Evolutionary conservation across 352 stramenopile species (phyloP), one percentile per base, ranked within the genome.

Genomic region (Elongisporangium senticosum): DNA sequence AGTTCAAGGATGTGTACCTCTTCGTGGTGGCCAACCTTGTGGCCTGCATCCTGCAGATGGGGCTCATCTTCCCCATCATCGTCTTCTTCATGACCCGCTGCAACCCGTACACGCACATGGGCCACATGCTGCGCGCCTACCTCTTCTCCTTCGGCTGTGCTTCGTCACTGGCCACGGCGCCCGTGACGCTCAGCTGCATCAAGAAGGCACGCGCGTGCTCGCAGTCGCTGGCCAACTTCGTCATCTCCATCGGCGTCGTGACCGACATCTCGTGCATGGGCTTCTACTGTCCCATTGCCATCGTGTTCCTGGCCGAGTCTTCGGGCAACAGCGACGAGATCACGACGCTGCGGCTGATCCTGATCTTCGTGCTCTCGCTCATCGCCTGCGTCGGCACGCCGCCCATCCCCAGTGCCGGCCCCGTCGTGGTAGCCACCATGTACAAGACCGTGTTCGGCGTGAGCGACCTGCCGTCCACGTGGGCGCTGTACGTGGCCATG

Each of bases 51-150:
- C 22, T 81, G 7, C 79, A 90, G 51, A 64, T 83, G 40, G n/a
- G 89, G 23, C 50, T 90, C 23, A 58, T 86, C 17, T 75, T 82
- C 61, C 83, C 83, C 7, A 39, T 71, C 11, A 58, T 93, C n/a
- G 74, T 90, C 33, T 93, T 89, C 58, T 1, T 86, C 22, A 58
- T 81, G 48, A 83, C 81, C 20, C 73, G 76, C 2, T 81, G 68
- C 58, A 90, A 89, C 64, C 83, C 83, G 47, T 93, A 86, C 70
- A 37, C 49, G 6, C 75, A 90, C 75, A 89, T 90, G 75, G 57
- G 62, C 24, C 58, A 76, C 48, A 86, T 93, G 75, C 43, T 78
- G 43, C 77, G 71, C 5, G 79, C 83, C 10, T 90, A 90, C 58
- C 51, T 81, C 10, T 90, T 89, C 40, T 74, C 81, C 2, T 90